Base-by-base conservation (phyloP, 768 basidiomycete species). In the Mycena venus region DNA sequence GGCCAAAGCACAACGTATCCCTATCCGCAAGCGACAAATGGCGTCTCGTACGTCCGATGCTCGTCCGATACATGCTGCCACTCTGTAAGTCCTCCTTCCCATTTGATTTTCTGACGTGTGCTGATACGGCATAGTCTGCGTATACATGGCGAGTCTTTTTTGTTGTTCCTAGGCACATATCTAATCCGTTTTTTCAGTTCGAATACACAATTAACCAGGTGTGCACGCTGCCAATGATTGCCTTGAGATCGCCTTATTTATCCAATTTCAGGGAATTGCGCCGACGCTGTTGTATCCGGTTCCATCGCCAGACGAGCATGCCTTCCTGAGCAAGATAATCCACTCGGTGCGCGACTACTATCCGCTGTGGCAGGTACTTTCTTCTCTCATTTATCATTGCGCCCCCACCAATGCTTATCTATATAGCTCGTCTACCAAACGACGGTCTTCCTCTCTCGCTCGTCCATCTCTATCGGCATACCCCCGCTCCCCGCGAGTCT, bases 191-290 rank as follows among this genome's bases (percentile, higher is more conserved):
- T 67, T 27, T 67, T n/a, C 72, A 96, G 95, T 92, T 96, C 64
- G 96, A 97, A 82, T 97, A 97, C 80, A 96, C 94, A 2, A 97
- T 97, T 76, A 97, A 97, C 79, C 95, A 96, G 84, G 94, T 91
- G 72, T 27, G 84, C 61, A 15, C 11, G 19, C 19, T 14, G n/a
- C 27, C 32, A 19, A 29, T 40, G 47, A 27, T 56, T 42, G n/a
- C 49, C 15, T 29, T 7, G 12, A 34, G 19, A 21, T 27, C 9
- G 7, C 31, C 36, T 40, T 34, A 32, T 66, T 60, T 19, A 49
- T 34, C 17, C 19, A 9, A 2, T 42, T 25, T 32, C 72, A 96
- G 92, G 98, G 98, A 36, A 91, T 99, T 10, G 89, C 96, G 21
- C 97, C 98, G 0, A 98, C 96, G 0, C 86, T 99, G 21, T 82